These are phyloP conservation scores for Ceratocystis huliohia DNA, from an alignment of 2,329 filamentous ascomycete species.

Conservation along the genomic window DNA sequence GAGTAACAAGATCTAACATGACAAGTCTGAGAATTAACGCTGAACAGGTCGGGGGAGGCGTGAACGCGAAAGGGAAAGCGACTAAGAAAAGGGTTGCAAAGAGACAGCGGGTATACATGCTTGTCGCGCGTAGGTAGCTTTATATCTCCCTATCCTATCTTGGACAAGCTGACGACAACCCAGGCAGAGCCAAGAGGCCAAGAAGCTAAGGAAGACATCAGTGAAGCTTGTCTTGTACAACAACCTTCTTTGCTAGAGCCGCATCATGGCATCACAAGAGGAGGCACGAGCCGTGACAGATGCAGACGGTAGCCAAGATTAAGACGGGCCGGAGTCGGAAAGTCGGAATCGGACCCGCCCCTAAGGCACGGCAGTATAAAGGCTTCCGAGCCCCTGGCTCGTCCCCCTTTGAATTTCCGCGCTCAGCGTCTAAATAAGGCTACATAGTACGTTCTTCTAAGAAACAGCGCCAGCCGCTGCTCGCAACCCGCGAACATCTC, in stretches of 20 bases:
- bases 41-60: neutral
- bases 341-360: too few relatives aligned
- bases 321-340: too few relatives aligned
- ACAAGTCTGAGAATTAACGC: neutral
- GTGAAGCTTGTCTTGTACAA: neutral
- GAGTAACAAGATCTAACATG: neutral
- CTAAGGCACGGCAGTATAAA: too few relatives aligned
- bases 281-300: neutral
- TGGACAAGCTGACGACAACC: neutral
- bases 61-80: neutral
- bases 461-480: neutral
- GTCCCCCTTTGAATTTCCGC: neutral
- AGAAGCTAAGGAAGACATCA: neutral
- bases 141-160: neutral
- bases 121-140: neutral
- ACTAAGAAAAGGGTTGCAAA: neutral
- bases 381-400: too few relatives aligned
- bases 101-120: neutral
- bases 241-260: neutral
- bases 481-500: neutral
- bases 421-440: neutral
- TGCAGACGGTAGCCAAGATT: too few relatives aligned
- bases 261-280: neutral
- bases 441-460: neutral
- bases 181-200: neutral